A percentile compares a stretch with the other conserved stretches of the same genome.
Conservation (phyloP, 768 basidiomycete species). For the Lactarius pseudohatsudake region DNA sequence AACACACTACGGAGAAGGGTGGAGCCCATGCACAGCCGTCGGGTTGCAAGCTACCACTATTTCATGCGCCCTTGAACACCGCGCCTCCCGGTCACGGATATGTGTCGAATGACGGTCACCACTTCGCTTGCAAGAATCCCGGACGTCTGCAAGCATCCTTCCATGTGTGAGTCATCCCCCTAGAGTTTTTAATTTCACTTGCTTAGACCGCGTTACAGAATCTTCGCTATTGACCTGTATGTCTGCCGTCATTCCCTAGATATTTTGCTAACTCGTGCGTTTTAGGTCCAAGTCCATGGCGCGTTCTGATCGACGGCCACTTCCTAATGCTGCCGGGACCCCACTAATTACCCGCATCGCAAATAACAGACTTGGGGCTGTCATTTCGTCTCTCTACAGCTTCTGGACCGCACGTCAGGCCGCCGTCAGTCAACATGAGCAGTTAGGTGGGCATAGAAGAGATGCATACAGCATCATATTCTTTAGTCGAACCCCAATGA, state of each 20-base stretch:
- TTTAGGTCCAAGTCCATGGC: slow-evolving; percentile 56
- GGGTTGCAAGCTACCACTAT: slow-evolving; percentile 51
- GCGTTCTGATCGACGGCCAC: slow-evolving; percentile 41
- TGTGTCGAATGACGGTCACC: slow-evolving; percentile 55
- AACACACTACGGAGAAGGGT: slow-evolving; percentile 43
- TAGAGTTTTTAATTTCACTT: neutral
- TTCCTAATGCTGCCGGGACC: slow-evolving; percentile 44
- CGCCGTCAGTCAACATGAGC: slow-evolving; percentile 33
- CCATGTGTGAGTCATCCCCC: slow-evolving; percentile 49
- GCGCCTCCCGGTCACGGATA: slow-evolving; percentile 42
- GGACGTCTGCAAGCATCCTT: slow-evolving; percentile 50
- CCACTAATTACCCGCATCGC: slow-evolving; percentile 37
- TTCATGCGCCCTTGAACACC: slow-evolving; percentile 44
- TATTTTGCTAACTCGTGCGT: slow-evolving; percentile 1
- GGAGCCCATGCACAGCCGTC: slow-evolving; percentile 46
- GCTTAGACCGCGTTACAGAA: slow-evolving; percentile 33
- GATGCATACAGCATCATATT: slow-evolving; percentile 58
- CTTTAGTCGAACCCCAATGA: slow-evolving; percentile 37
- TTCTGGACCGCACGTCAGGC: slow-evolving; percentile 56
- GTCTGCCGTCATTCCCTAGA: neutral
- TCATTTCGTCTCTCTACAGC: slow-evolving; percentile 50
- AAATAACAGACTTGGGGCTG: slow-evolving; percentile 56
- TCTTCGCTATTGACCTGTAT: slow-evolving; percentile 54
- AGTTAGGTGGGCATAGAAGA: slow-evolving; percentile 36
- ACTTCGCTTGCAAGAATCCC: slow-evolving; percentile 54